Evolutionary conservation across 2,329 filamentous ascomycete species (phyloP), one percentile per base, ranked within the genome.

Genomic region (Calonectria pseudoreteaudii): DNA sequence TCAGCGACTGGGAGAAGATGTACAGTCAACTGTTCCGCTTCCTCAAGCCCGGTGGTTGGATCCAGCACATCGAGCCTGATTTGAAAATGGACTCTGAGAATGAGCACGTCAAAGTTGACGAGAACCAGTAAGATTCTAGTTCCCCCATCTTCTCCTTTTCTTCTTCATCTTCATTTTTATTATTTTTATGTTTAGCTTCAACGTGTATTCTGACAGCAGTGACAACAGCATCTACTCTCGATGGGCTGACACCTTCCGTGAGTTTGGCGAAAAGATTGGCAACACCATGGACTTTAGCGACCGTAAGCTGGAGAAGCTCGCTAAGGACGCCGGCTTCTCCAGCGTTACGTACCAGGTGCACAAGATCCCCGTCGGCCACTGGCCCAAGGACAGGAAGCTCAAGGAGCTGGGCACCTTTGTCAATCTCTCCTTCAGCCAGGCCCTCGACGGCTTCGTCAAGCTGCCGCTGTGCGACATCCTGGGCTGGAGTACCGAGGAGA

Each of bases 1-100:
- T 85, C 0, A 70, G 64, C 0, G 79, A 85, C 65, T 85, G 83
- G 84, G 66, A 71, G 1, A 78, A 69, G 10, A 9, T 80, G 0
- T 80, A 80, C 23, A 11, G 14, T 0, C 77, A 80, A 52, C 14
- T 74, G 1, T 80, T 72, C 36, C 78, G 73, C 53, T 71, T 26
- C 18, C 70, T 80, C 0, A 80, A 80, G 62, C 78, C 78, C 1
- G 78, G 78, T 18, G 78, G 78, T 7, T 80, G 78, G 78, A 77
- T 80, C 13, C 77, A 80, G 53, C 78, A 80, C 30, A 80, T 80
- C 0, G 78, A 80, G n/a, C 78, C 78, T 3, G 77, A 80, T 64
- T 66, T 80, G 0, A 77, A 75, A 34, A 80, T 80, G 73, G 11
- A 53, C 0, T 74, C 78, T 0, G 73, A 80, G 11, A 79, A 75